Evolutionary conservation across 2,329 filamentous ascomycete genomes (phyloP), one percentile per base, ranked within the genome.

Genomic region (Verruconis gallopava): DNA sequence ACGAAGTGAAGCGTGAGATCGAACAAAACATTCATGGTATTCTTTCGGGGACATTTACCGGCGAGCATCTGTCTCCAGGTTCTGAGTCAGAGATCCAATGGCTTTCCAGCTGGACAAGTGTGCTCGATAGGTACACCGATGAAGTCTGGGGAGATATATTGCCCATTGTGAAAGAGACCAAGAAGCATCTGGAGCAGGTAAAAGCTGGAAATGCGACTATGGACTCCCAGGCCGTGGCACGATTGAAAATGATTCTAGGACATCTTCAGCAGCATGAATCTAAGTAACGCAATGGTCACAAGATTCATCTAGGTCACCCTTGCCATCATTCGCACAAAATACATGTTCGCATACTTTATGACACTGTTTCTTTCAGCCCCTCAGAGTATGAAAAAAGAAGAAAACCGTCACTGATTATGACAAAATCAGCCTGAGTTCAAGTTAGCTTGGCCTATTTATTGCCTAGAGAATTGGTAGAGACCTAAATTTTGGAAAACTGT

Each of bases 181-280:
- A 43, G 33, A 42, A 15, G 3, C 45, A 51, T 33, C 37, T 51
- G 6, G 21, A 52, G 25, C 44, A 51, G 19, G 46, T 46, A 13
- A 43, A 47, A 21, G 30, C 40, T 3, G 25, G n/a, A 9, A n/a
- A n/a, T 30, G 25, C 9, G 6, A 47, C 44, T n/a, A 36, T 38
- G 15, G 47, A 53, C 20, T 47, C 28, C 5, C 45, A 46, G 33
- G 45, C 51, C 5, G 44, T 52, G n/a, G 46, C 44, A 25, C 43
- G 52, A 32, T 38, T 55, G 21, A 49, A 47, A 19, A 49, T 55
- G 51, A 51, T 55, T 35, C 32, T 51, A 6, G 48, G 49, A 3
- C 52, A 55, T 37, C 46, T 55, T 11, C 45, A 41, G 25, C 9
- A n/a, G n/a, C n/a, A n/a, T n/a, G n/a, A n/a, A n/a, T n/a, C n/a